Percentiles rank a stretch among this genome's conserved stretches.
Conservation (phyloP, 2,329 filamentous ascomycete species). For the Sporothrix schenckii region DNA sequence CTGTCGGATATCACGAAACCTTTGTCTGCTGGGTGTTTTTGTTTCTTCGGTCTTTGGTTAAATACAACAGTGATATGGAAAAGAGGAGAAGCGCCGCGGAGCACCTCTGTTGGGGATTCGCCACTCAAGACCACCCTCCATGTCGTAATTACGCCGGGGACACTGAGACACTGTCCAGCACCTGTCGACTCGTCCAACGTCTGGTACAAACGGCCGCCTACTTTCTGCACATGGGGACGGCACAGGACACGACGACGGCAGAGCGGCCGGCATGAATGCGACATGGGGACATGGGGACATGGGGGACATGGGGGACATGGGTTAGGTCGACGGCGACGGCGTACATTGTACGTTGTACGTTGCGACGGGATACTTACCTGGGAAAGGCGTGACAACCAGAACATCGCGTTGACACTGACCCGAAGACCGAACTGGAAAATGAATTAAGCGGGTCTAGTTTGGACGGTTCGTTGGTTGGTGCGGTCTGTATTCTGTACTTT, state of each 20-base stretch:
- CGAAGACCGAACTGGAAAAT: slow-evolving; percentile 2
- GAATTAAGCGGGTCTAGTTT: not conserved
- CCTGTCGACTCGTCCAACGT: not conserved
- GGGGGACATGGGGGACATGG: no score
- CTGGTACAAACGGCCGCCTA: not conserved
- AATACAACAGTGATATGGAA: not conserved
- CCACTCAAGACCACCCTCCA: not conserved
- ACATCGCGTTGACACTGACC: not conserved
- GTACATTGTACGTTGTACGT: no score
- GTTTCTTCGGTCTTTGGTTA: not conserved
- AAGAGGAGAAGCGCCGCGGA: not conserved
- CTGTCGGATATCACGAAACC: not conserved
- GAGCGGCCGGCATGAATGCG: not conserved
- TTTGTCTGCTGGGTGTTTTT: no score
- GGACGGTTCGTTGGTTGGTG: not conserved
- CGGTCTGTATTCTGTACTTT: not conserved
- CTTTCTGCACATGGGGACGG: not conserved
- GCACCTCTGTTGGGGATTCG: not conserved
- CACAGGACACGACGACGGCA: slow-evolving; percentile 2
- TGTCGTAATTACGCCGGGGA: not conserved
- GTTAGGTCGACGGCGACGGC: no score
- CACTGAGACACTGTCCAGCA: no score
- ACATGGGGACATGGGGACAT: not conserved
- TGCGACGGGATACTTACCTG: no score
- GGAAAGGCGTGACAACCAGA: not conserved